Percentiles rank a stretch among this genome's conserved stretches.
Conservation (phyloP, 164 flowering plant species). For the Stephania japonica region DNA sequence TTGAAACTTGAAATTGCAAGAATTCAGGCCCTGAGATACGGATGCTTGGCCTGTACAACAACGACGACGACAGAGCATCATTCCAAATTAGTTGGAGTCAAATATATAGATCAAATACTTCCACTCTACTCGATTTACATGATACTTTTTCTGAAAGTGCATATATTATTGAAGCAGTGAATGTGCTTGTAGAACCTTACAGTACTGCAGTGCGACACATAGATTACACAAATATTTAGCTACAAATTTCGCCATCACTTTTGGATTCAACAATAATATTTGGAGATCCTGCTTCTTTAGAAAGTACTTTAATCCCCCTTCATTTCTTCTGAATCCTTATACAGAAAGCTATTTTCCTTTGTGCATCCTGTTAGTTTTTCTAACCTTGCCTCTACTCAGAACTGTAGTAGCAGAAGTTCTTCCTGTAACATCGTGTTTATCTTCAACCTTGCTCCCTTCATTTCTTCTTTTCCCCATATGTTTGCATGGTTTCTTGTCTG, state of each 20-base stretch:
- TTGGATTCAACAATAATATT: not conserved
- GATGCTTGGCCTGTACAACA: too few relatives aligned
- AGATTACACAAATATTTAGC: not conserved
- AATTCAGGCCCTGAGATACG: too few relatives aligned
- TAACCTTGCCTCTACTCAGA: conserved; percentile 24
- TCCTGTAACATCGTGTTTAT: not conserved
- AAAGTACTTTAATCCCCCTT: not conserved
- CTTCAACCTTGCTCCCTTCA: conserved; percentile 13
- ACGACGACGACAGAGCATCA: too few relatives aligned
- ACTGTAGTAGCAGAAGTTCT: conserved; percentile 17
- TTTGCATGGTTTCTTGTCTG: conserved; percentile 14
- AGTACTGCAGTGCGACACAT: not conserved
- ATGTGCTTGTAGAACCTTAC: not conserved
- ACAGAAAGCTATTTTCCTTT: conserved; percentile 2
- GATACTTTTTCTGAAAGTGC: not conserved
- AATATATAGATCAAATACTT: too few relatives aligned
- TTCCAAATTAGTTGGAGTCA: too few relatives aligned
- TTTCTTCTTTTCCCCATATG: conserved; percentile 25
- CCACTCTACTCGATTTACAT: too few relatives aligned
- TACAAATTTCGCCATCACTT: not conserved
- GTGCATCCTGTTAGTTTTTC: conserved; percentile 17
- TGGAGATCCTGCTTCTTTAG: not conserved
- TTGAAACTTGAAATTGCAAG: too few relatives aligned
- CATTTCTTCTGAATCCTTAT: not conserved
- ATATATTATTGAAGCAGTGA: not conserved